Evolutionary conservation across 345 rosid species (phyloP), one percentile per base, ranked within the genome.

Genomic region (Ceriops tagal): DNA sequence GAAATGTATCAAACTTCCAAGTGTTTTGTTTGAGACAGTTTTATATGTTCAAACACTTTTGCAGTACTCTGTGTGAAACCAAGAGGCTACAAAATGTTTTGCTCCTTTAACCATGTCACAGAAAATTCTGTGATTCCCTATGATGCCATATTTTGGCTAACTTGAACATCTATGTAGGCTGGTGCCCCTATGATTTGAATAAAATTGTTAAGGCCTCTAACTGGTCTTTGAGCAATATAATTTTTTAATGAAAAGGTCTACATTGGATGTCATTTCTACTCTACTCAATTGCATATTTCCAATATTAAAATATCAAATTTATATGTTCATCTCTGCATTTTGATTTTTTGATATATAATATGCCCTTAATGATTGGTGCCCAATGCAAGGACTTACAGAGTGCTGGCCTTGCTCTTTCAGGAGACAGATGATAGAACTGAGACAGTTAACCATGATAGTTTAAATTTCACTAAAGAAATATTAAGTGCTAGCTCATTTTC

Each of bases 401-500:
- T 22, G 18, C 28, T 66, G 62, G 56, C 58, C 27, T 69, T 28
- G 21, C 47, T 64, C 78, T 81, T 32, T 53, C 83, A 95, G 97
- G 93, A 88, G 74, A 83, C 81, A 73, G 78, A 75, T 67, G 73
- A 75, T 57, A 74, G 70, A 78, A 73, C 47, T 5, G 87, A 82
- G 67, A 72, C 55, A 57, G 81, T 80, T 75, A 80, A 72, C 43
- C 85, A 53, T 55, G 72, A 68, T 72, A 70, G 57, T 64, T 76
- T 88, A 67, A 91, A 93, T 82, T 80, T 88, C 60, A 86, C 96
- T 0, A 86, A 90, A 75, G 98, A 92, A 79, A 61, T 86, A 62
- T 68, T 83, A 72, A 92, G 91, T 80, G 93, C 86, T 9, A 81
- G 84, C 71, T 96, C 99, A 18, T 88, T 83, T 78, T 79, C 97